Base-by-base conservation (phyloP, 768 basidiomycete species). In the Boletus rubropictus region DNA sequence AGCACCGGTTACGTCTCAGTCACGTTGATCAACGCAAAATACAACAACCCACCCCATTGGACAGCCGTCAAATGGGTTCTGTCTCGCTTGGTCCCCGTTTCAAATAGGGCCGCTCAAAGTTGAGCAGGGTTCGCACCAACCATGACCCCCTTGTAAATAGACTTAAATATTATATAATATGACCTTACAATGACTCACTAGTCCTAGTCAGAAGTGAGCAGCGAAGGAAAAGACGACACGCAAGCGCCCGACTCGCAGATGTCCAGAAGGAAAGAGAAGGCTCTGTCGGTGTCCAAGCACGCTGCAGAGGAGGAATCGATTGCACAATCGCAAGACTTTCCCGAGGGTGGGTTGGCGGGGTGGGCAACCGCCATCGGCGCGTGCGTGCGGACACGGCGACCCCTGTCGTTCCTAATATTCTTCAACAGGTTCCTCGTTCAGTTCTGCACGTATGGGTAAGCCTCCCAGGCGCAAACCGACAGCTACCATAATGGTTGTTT, bases 361-460 rank as follows among this genome's bases (percentile, higher is more conserved):
- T 69, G 65, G 65, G 59, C 61, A 20, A 65, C 65, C 21, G 63
- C 48, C 15, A 34, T 63, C 17, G 63, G 65, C 42, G 67, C 59
- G 67, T 69, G 44, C 41, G 61, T 54, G 17, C 4, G 22, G 15
- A 32, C 8, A 10, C 18, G 18, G 9, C 11, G 7, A 20, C 21
- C 7, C 3, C 31, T 20, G 2, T 31, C 10, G 20, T 20, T 38
- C 29, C 39, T 49, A 37, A 39, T 22, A 24, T n/a, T 20, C 14
- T 21, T 17, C 37, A 17, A 39, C 41, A 71, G 69, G 24, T 68
- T 71, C 52, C 58, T 72, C 7, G 50, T 70, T 8, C 71, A 72
- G 46, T 69, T 72, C 39, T 61, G 70, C 49, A 66, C 65, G 1
- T 71, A 63, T 24, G 70, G 70, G 63, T 71, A 25, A 57, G 60